These are phyloP conservation scores for Psilocybe tampanensis DNA, from an alignment of 768 basidiomycete genomes.

Conservation along the genomic window DNA sequence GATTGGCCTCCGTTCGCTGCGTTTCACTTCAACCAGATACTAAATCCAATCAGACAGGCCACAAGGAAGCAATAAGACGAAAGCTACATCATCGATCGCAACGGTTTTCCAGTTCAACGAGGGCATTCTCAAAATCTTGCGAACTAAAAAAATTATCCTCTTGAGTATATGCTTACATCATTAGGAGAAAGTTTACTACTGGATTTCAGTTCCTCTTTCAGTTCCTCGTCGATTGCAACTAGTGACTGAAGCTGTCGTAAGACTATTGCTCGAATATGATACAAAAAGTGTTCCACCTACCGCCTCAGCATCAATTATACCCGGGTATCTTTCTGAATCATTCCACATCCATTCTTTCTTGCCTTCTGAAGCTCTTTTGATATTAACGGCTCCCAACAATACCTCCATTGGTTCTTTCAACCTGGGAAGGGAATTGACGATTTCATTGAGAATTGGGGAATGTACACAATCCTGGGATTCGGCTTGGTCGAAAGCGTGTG, in stretches of 20 bases:
- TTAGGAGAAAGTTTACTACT: slow-evolving; percentile 35
- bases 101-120: slow-evolving; percentile 70
- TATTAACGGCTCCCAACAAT: slow-evolving; percentile 56
- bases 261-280: slow-evolving; percentile 1
- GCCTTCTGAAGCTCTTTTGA: slow-evolving; percentile 66
- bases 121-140: slow-evolving; percentile 73
- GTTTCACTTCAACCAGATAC: slow-evolving; percentile 82
- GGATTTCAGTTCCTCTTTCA: slow-evolving; percentile 71
- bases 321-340: slow-evolving; percentile 46
- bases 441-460: slow-evolving; percentile 68
- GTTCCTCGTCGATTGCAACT: slow-evolving; percentile 65
- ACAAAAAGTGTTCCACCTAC: slow-evolving; percentile 40
- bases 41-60: slow-evolving; percentile 28
- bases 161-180: background rate
- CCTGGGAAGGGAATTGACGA: slow-evolving; percentile 68
- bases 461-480: slow-evolving; percentile 55
- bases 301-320: slow-evolving; percentile 57
- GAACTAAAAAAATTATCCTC: slow-evolving; percentile 37
- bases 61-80: background rate
- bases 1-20: slow-evolving; percentile 50
- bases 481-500: slow-evolving; percentile 56
- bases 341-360: slow-evolving; percentile 74
- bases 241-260: slow-evolving; percentile 51
- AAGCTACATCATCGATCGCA: slow-evolving; percentile 66
- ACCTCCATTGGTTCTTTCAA: slow-evolving; percentile 56